These are phyloP conservation scores for Ramalina peruviana DNA, from an alignment of 495 filamentous ascomycete species.

Conservation along the genomic window DNA sequence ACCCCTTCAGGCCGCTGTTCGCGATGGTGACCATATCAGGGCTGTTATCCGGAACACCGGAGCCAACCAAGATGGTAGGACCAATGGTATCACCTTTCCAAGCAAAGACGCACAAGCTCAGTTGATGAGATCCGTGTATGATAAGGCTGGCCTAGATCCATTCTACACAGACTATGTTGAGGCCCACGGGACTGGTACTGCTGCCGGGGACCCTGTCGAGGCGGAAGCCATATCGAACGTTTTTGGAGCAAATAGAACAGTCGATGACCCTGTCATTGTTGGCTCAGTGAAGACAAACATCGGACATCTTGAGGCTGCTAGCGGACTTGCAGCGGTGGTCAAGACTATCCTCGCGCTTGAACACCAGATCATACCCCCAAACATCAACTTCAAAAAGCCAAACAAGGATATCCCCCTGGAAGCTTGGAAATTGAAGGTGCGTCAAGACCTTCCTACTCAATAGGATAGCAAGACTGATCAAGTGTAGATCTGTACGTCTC, in stretches of 20 bases:
- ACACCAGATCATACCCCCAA: conserved; percentile 21
- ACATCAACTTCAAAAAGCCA: conserved; percentile 26
- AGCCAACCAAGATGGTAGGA: conserved; percentile 40
- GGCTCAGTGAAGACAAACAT: conserved; percentile 34
- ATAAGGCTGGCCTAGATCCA: conserved; percentile 21
- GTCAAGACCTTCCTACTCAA: background rate
- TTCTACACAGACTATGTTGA: conserved; percentile 30
- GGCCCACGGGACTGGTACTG: conserved; percentile 17
- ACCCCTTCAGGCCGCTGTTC: conserved; percentile 23
- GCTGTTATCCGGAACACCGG: conserved; percentile 17
- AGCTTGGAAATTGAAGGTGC: conserved; percentile 21
- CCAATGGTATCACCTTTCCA: conserved; percentile 28
- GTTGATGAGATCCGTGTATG: conserved; percentile 31
- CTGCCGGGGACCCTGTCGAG: conserved; percentile 25
- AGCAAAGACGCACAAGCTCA: conserved; percentile 23
- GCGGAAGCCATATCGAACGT: conserved; percentile 20
- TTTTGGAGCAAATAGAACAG: conserved; percentile 22
- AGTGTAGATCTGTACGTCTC: background rate
- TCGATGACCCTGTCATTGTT: conserved; percentile 12
- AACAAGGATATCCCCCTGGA: conserved; percentile 18
- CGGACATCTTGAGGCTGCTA: conserved; percentile 31
- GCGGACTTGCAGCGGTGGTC: conserved; percentile 29
- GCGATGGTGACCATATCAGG: conserved; percentile 27
- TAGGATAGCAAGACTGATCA: background rate
- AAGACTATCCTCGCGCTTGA: conserved; percentile 32